Base-by-base conservation (phyloP, 129 eudicot genomes). In the Tagetes erecta region DNA sequence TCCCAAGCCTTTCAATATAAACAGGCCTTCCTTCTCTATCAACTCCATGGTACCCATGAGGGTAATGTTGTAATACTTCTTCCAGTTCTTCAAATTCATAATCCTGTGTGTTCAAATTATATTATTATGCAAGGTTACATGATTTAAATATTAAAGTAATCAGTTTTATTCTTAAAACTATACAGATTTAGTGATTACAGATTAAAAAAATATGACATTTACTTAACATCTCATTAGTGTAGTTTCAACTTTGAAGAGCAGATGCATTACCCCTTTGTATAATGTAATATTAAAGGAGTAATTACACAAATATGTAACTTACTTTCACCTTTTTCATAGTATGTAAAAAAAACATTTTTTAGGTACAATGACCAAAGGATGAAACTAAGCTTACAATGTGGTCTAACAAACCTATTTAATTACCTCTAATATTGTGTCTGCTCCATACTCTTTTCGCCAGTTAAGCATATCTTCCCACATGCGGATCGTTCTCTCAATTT, bases 381-480 rank as follows among this genome's bases (percentile, higher is more conserved):
- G 67, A 60, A 60, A 60, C 42, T 3, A 59, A 59, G 41, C 3
- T 34, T 5, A 62, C 45, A 62, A 9, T 10, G 41, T 9, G 66
- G 66, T 59, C 42, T 34, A 62, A 36, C 37, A 37, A 62, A 62
- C 67, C 30, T 3, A 14, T 35, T 36, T 62, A 33, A 37, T 67
- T 87, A 92, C 97, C 97, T 92, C 95, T 81, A 90, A 46, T 76
- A 92, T 90, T 66, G 92, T 90, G 85, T 92, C 98, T 44, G 96
- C 55, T 77, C 98, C 96, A 53, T 55, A 89, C 84, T 92, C 96
- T 46, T 83, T 88, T 77, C 98, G 84, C 98, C 98, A 92, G 33
- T 73, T 84, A 41, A 92, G 98, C 98, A 92, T 92, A 77, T 92
- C 98, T 77, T 84, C 92, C 98, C 98, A 92, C 98, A 92, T 92